A percentile compares a stretch with the other conserved stretches of the same genome.
Evolutionary conservation across 495 filamentous ascomycete species (phyloP).

Genomic region (Cenococcum geophilum): DNA sequence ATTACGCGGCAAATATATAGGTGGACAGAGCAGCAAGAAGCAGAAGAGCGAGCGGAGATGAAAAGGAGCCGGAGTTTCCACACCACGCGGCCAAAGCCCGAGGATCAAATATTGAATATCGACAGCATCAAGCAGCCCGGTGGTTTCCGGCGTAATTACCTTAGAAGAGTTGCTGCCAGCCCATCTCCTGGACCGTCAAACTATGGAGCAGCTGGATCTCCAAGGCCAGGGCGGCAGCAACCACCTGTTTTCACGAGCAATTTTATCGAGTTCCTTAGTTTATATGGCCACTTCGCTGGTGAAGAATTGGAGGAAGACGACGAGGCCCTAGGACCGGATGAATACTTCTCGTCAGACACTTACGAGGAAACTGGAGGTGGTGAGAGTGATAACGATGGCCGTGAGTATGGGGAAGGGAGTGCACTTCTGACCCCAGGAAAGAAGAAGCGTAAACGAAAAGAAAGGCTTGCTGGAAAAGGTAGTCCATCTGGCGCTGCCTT

Average conservation of each 20-base stretch:
- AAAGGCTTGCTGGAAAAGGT: slow-evolving; percentile 62
- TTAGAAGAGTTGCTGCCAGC: slow-evolving; percentile 62
- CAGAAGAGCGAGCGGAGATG: slow-evolving; percentile 52
- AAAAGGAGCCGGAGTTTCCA: slow-evolving; percentile 83
- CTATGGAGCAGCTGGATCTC: slow-evolving; percentile 38
- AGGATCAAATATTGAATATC: slow-evolving; percentile 74
- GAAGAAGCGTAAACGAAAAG: slow-evolving; percentile 64
- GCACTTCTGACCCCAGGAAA: slow-evolving; percentile 68
- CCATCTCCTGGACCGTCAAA: slow-evolving; percentile 43
- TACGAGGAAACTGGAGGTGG: slow-evolving; percentile 44
- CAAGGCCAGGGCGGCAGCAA: slow-evolving; percentile 32
- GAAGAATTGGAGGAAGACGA: slow-evolving; percentile 95
- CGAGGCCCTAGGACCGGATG: slow-evolving; percentile 73
- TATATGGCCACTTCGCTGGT: slow-evolving; percentile 96
- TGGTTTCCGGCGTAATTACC: slow-evolving; percentile 83
- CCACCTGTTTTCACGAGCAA: slow-evolving; percentile 72
- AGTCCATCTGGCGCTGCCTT: slow-evolving; percentile 67
- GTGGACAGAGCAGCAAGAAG: slow-evolving; percentile 72
- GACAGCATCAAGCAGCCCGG: slow-evolving; percentile 84
- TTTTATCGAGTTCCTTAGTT: slow-evolving; percentile 88
- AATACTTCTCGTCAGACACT: slow-evolving; percentile 71
- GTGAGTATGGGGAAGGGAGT: slow-evolving; percentile 71
- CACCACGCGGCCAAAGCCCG: slow-evolving; percentile 63
- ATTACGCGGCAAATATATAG: slow-evolving; percentile 90
- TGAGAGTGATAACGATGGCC: slow-evolving; percentile 55